phyloP scores from a whole-genome alignment of 1,284 basidiomycete species.

The Moesziomyces sp. region DNA sequence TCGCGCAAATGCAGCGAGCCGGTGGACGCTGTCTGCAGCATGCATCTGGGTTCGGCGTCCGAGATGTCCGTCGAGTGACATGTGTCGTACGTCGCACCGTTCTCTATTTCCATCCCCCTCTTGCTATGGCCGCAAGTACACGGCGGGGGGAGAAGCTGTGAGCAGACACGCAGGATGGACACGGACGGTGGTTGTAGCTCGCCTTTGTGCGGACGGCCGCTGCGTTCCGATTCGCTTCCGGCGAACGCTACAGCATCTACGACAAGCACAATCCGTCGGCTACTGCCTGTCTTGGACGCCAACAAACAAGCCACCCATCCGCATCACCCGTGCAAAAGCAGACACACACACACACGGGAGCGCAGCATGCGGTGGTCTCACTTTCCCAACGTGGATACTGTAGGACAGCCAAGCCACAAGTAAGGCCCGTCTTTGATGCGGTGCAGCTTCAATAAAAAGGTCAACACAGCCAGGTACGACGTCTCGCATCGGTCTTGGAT shows the following conservation, averaged over 20 bases:
- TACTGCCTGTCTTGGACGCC: not conserved
- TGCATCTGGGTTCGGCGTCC: too few relatives aligned
- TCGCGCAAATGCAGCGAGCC: too few relatives aligned
- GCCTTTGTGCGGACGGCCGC: not conserved
- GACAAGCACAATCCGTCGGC: not conserved
- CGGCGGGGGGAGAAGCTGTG: not conserved
- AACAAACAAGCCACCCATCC: not conserved
- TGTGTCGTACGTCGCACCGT: constrained; percentile 12
- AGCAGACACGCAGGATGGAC: constrained; percentile 14
- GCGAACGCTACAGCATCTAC: constrained; percentile 12
- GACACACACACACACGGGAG: not conserved
- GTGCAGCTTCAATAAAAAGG: too few relatives aligned
- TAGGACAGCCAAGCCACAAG: not conserved
- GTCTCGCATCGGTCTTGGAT: too few relatives aligned
- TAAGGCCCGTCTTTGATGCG: not conserved
- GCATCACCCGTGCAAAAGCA: not conserved
- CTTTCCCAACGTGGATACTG: constrained; percentile 12
- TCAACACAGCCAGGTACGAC: too few relatives aligned
- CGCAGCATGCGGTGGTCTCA: constrained; percentile 2
- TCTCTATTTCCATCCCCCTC: not conserved
- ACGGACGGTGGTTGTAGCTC: not conserved
- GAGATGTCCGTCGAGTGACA: constrained; percentile 11
- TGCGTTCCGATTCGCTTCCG: constrained; percentile 4
- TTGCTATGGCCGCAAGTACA: not conserved
- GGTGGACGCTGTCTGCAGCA: too few relatives aligned